phyloP scores from a whole-genome alignment of 331 rosid genomes.

The Cydonia oblonga region DNA sequence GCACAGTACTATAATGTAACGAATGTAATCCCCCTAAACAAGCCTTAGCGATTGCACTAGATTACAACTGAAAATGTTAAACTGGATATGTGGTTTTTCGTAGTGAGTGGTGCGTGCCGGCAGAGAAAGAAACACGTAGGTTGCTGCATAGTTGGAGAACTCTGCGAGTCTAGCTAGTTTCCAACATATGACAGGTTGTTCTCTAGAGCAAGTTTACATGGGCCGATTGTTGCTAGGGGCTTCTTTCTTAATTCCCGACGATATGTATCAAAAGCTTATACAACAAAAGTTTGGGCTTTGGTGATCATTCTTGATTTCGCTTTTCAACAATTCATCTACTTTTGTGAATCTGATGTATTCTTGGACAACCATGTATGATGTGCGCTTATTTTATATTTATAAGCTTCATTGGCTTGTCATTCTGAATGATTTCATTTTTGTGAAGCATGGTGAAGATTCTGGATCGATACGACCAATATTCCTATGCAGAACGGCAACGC shows the following conservation, averaged over 20 bases:
- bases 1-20: background rate
- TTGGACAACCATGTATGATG: background rate
- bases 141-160: background rate
- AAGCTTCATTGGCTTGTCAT: background rate
- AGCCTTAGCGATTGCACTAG: background rate
- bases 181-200: too few species aligned
- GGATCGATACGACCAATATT: constrained; percentile 58
- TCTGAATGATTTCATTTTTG: background rate
- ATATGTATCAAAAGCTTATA: background rate
- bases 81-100: background rate
- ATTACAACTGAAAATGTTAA: background rate
- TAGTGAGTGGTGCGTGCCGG: background rate
- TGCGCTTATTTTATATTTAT: background rate
- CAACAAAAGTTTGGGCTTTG: background rate
- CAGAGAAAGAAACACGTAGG: background rate
- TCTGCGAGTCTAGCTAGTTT: background rate
- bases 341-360: background rate
- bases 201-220: background rate
- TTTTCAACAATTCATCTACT: background rate
- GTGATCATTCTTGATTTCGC: background rate
- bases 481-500: constrained; percentile 24
- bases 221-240: background rate
- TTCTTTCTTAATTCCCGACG: background rate
- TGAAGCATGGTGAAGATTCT: constrained; percentile 53
- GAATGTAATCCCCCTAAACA: background rate